Conservation (phyloP, 495 filamentous ascomycete species). For the Wilcoxina mikolae region DNA sequence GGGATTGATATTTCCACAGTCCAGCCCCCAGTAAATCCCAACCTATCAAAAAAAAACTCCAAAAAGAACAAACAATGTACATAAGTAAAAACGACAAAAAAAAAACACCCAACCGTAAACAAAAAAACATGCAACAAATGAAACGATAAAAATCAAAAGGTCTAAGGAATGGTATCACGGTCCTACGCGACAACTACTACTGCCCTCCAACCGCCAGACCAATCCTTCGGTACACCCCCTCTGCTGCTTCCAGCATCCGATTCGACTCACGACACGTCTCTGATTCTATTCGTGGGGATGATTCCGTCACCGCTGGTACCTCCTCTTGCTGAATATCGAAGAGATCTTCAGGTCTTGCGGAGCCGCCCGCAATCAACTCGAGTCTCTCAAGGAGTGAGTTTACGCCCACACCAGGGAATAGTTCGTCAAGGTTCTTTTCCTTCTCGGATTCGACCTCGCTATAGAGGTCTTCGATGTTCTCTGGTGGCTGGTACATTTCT, state of each 20-base stretch:
- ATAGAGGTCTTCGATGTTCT: constrained; percentile 24
- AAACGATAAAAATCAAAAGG: constrained; percentile 4
- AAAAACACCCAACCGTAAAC: constrained; percentile 15
- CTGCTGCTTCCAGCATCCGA: constrained; percentile 22
- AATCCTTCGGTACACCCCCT: constrained; percentile 27
- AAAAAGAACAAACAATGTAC: constrained; percentile 11
- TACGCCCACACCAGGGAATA: constrained; percentile 27
- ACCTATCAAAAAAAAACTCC: constrained; percentile 2
- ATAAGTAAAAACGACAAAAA: not conserved
- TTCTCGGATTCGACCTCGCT: constrained; percentile 12
- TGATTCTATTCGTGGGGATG: not conserved
- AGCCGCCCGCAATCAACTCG: constrained; percentile 25
- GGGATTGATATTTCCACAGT: too few relatives aligned
- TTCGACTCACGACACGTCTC: constrained; percentile 6
- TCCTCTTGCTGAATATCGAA: constrained; percentile 18
- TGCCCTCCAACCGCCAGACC: constrained; percentile 23
- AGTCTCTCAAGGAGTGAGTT: constrained; percentile 24
- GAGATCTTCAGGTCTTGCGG: constrained; percentile 23
- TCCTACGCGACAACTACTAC: constrained; percentile 8
- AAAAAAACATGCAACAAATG: constrained; percentile 12
- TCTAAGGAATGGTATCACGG: constrained; percentile 5
- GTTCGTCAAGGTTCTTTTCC: constrained; percentile 17
- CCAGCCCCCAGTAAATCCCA: constrained; percentile 1
- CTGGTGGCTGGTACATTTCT: constrained; percentile 24
- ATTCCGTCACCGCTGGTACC: constrained; percentile 1